phyloP scores from a whole-genome alignment of 2,329 filamentous ascomycete species.

The Xylaria sp. region DNA sequence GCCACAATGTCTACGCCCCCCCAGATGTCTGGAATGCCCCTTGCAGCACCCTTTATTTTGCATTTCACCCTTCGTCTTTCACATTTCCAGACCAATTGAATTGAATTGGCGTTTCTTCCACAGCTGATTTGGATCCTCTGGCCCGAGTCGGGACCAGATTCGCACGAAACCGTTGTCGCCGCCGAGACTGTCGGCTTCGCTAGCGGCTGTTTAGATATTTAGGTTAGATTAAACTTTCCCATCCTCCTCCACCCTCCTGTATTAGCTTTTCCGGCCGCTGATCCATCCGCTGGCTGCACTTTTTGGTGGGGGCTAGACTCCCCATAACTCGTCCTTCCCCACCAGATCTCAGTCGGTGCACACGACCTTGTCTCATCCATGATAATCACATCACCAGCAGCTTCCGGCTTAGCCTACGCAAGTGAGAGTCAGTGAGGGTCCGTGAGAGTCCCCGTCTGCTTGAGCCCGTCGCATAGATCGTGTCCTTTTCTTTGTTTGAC shows the following conservation, averaged over 20 bases:
- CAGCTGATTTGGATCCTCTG: neutral
- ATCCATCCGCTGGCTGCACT: neutral
- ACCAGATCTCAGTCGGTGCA: slow-evolving; percentile 12
- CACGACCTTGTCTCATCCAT: slow-evolving; percentile 15
- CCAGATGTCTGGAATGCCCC: slow-evolving; percentile 9
- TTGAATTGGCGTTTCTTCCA: neutral
- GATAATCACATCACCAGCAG: neutral
- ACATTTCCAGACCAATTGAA: neutral
- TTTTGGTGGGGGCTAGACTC: slow-evolving; percentile 19
- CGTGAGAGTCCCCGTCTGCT: neutral
- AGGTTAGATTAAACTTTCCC: too few species aligned
- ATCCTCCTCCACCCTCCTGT: too few species aligned
- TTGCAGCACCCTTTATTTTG: slow-evolving; percentile 13
- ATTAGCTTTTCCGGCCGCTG: neutral
- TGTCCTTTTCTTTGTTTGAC: neutral
- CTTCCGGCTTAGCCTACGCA: neutral
- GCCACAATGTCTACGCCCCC: slow-evolving; percentile 14
- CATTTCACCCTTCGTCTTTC: too few species aligned
- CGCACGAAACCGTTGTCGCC: neutral
- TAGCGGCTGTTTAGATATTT: too few species aligned
- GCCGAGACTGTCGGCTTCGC: too few species aligned
- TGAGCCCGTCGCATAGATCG: neutral
- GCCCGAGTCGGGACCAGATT: neutral
- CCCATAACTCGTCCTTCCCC: slow-evolving; percentile 15
- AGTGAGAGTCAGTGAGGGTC: too few species aligned